Base-by-base conservation (phyloP, 768 basidiomycete species). In the Pisolithus sp. region DNA sequence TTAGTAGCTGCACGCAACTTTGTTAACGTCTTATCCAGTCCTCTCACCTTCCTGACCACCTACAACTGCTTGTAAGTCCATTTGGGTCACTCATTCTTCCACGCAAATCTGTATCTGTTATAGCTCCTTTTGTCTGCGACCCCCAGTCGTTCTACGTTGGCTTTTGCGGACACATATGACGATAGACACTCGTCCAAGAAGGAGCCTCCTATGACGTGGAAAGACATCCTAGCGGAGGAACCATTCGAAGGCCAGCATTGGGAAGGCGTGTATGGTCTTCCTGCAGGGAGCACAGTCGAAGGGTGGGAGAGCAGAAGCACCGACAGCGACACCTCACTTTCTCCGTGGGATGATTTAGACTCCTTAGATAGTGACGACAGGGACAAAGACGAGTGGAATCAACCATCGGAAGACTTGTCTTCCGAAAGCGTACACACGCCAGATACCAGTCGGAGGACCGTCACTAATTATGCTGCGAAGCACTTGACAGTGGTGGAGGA, bases 171-270 rank as follows among this genome's bases (percentile, higher is more conserved):
- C 5, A 52, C 66, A 0, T 81, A 79, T 56, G 70, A 85, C 6
- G 69, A 83, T 28, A 62, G 58, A 1, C 59, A 68, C 1, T 65
- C 60, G 23, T 31, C 53, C 0, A 46, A 59, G 42, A 51, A 57
- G 7, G 72, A 62, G 7, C 64, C 71, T 3, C 59, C 72, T 1
- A 66, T 89, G 7, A 88, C 85, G 3, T 93, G 90, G 90, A 73
- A 76, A 53, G 76, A 81, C n/a, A 91, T 93, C 47, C 75, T 92
- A 15, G 77, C 77, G 1, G 89, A 89, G 59, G 89, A 91, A 51
- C 87, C 89, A 4, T 86, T 89, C 54, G 86, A 91, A 65, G 90
- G 86, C 15, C 82, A 91, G 54, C 89, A 91, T 59, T 91, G 89
- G 89, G 79, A 87, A 60, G 86, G 86, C 1, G 78, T 79, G n/a